Percentiles rank a stretch among this genome's conserved stretches.
Evolutionary conservation across 2,329 filamentous ascomycete genomes (phyloP).

Genomic region (Diplocarpon mali): DNA sequence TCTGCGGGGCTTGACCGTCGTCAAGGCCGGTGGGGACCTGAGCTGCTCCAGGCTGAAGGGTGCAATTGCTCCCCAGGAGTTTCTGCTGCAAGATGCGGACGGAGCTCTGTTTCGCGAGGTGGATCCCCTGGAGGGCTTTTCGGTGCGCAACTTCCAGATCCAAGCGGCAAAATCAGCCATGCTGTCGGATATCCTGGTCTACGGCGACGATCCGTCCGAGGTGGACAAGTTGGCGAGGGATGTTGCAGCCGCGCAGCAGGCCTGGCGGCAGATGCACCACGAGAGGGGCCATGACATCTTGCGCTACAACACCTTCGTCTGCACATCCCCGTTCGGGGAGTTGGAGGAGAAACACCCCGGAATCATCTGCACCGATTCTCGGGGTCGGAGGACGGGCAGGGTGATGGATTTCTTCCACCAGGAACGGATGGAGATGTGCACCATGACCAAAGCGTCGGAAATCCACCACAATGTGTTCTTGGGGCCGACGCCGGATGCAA

Average conservation of each 20-base stretch:
- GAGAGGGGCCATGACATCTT: constrained; percentile 43
- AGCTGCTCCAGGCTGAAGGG: constrained; percentile 69
- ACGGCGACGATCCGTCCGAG: constrained; percentile 59
- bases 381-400: constrained; percentile 60
- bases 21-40: constrained; percentile 82
- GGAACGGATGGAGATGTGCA: constrained; percentile 85
- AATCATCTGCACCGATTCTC: constrained; percentile 64
- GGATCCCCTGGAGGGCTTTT: constrained; percentile 85
- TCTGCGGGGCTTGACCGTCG: constrained; percentile 69
- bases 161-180: constrained; percentile 80
- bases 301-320: constrained; percentile 77
- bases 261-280: constrained; percentile 59
- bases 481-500: constrained; percentile 69
- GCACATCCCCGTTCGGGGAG: constrained; percentile 49
- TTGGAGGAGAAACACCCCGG: constrained; percentile 62
- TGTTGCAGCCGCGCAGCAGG: constrained; percentile 65
- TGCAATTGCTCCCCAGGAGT: constrained; percentile 70
- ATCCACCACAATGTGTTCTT: constrained; percentile 86
- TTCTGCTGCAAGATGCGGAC: constrained; percentile 47
- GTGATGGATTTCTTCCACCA: constrained; percentile 83
- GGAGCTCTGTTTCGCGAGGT: constrained; percentile 55
- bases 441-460: constrained; percentile 81
- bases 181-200: constrained; percentile 86
- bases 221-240: constrained; percentile 53
- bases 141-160: constrained; percentile 94